A percentile compares a stretch with the other conserved stretches of the same genome.
phyloP scores from a whole-genome alignment of 164 flowering plant species.

The Umbilicus rupestris region DNA sequence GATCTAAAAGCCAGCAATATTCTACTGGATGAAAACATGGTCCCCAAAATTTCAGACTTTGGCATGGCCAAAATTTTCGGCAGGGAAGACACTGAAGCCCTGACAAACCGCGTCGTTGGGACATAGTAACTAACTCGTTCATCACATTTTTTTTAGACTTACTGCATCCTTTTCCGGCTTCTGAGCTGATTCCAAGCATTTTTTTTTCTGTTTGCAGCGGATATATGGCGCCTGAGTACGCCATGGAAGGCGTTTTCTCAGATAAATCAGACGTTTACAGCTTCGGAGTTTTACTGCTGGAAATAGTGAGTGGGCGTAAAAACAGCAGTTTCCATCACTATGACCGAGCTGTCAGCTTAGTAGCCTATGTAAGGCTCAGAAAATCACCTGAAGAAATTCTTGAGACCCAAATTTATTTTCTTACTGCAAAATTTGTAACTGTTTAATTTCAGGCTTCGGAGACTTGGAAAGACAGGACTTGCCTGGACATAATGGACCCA shows the following conservation, averaged over 20 bases:
- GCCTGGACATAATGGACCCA: constrained; percentile 19
- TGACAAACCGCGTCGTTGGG: constrained; percentile 26
- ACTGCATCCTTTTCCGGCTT: not conserved
- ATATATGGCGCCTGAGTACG: constrained; percentile 25
- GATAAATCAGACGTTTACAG: constrained; percentile 21
- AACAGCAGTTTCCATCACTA: constrained; percentile 15
- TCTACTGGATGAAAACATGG: constrained; percentile 23
- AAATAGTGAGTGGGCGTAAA: constrained; percentile 19
- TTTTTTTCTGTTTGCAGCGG: constrained; percentile 13
- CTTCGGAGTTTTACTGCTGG: constrained; percentile 26
- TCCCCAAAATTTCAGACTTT: constrained; percentile 30
- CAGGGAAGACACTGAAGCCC: constrained; percentile 17
- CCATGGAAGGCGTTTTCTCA: constrained; percentile 20
- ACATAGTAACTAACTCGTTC: constrained; percentile 17
- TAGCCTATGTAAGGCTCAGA: constrained; percentile 22
- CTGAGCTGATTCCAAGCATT: not conserved
- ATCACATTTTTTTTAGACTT: not conserved
- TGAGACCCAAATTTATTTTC: too few species aligned
- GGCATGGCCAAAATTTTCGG: constrained; percentile 30
- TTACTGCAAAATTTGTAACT: not conserved
- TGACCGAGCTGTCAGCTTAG: constrained; percentile 17
- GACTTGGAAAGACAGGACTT: constrained; percentile 17
- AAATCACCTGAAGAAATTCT: not conserved
- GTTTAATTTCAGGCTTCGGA: constrained; percentile 20
- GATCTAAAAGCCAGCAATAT: constrained; percentile 21